These are phyloP conservation scores for Diplocarpon mali DNA, from an alignment of 2,329 filamentous ascomycete genomes.

Conservation along the genomic window DNA sequence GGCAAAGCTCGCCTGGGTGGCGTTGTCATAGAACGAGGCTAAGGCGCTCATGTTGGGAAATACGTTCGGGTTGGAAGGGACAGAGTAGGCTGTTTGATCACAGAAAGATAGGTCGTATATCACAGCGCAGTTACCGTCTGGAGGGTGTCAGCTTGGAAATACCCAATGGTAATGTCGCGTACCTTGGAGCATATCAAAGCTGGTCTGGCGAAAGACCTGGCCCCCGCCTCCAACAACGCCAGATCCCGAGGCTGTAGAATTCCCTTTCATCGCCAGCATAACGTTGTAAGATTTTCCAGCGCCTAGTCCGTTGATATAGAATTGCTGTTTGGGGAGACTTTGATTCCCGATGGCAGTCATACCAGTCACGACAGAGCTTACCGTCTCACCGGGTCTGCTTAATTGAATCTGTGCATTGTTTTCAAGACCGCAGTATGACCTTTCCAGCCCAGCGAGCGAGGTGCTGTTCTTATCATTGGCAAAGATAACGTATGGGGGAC, in stretches of 20 bases:
- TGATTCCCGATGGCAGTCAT: conserved; percentile 60
- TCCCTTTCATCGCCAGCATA: conserved; percentile 54
- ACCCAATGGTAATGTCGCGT: conserved; percentile 23
- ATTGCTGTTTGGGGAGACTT: conserved; percentile 71
- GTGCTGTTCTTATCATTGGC: conserved; percentile 48
- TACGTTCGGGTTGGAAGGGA: conserved; percentile 63
- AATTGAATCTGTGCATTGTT: conserved; percentile 52
- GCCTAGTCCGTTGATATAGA: conserved; percentile 70
- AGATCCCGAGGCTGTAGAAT: conserved; percentile 41
- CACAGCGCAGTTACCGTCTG: conserved; percentile 72
- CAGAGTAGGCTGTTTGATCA: conserved; percentile 78
- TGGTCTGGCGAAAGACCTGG: conserved; percentile 57
- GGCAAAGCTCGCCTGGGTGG: conserved; percentile 56
- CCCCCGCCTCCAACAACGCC: conserved; percentile 61
- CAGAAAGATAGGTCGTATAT: conserved; percentile 85
- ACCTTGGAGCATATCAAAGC: conserved; percentile 73
- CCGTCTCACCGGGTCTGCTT: conserved; percentile 38
- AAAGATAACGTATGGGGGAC: conserved; percentile 66
- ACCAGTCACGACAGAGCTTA: conserved; percentile 40
- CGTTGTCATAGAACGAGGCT: conserved; percentile 64
- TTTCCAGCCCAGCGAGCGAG: conserved; percentile 56
- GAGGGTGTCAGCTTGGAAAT: conserved; percentile 7
- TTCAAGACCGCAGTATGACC: conserved; percentile 73
- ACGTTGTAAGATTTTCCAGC: conserved; percentile 60
- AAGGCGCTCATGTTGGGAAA: conserved; percentile 51